Evolutionary conservation across 768 basidiomycete species (phyloP).

Genomic region (Gymnopilus dilepis): DNA sequence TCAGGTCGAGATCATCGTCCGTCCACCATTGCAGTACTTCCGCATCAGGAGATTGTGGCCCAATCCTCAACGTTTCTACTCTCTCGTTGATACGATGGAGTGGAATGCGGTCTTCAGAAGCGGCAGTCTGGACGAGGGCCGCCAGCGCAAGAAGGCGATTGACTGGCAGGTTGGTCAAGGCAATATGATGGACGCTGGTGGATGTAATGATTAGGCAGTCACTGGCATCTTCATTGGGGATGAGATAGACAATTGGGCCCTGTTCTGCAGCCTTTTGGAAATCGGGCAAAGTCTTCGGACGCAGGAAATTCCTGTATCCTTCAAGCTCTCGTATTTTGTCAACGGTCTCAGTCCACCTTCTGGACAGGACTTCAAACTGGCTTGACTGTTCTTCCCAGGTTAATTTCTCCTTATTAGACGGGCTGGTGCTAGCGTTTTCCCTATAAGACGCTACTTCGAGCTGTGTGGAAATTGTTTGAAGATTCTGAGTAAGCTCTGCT

Average conservation of each 20-base stretch:
- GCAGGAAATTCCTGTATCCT: conserved; percentile 17
- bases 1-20: too few species aligned
- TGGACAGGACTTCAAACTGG: conserved; percentile 4
- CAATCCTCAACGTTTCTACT: too few species aligned
- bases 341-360: conserved; percentile 11
- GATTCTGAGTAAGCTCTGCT: conserved; percentile 6
- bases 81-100: too few species aligned
- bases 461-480: conserved; percentile 1
- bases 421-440: not conserved
- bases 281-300: not conserved
- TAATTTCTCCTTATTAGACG: too few species aligned
- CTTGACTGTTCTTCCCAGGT: conserved; percentile 8
- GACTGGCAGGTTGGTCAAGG: not conserved
- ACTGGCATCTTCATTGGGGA: conserved; percentile 6
- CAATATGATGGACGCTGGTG: conserved; percentile 10
- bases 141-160: conserved; percentile 3
- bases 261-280: conserved; percentile 6
- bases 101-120: not conserved
- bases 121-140: not conserved
- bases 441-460: conserved; percentile 3
- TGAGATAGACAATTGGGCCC: conserved; percentile 13
- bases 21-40: too few species aligned
- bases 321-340: conserved; percentile 6
- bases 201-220: conserved; percentile 19
- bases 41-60: too few species aligned